Percentiles rank a stretch among this genome's conserved stretches.
Conservation (phyloP, 2,329 filamentous ascomycete species). For the Xylaria digitata region DNA sequence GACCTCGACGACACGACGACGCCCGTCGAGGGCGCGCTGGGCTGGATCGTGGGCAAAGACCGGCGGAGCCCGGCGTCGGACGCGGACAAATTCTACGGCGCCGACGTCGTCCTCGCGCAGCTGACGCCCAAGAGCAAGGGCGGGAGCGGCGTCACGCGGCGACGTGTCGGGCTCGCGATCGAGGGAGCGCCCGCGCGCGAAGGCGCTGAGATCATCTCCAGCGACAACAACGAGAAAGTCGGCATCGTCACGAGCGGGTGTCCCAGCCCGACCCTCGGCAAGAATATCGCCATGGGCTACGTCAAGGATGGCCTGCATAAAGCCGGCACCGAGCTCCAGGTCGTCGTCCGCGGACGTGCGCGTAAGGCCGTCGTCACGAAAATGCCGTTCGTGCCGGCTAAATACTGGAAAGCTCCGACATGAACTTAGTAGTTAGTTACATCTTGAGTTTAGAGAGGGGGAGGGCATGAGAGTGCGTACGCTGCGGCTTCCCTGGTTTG, state of each 20-base stretch:
- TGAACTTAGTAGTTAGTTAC: slow-evolving; percentile 4
- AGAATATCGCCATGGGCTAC: slow-evolving; percentile 98
- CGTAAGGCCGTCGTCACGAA: slow-evolving; percentile 81
- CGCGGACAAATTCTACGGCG: slow-evolving; percentile 82
- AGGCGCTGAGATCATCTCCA: slow-evolving; percentile 80
- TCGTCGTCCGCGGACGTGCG: slow-evolving; percentile 80
- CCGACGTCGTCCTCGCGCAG: slow-evolving; percentile 80
- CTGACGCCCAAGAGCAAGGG: slow-evolving; percentile 79
- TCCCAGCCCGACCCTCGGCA: slow-evolving; percentile 84
- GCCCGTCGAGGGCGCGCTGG: slow-evolving; percentile 66
- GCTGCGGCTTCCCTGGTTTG: background rate
- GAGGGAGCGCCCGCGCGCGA: slow-evolving; percentile 91
- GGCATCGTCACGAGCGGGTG: slow-evolving; percentile 90
- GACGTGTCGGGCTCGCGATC: slow-evolving; percentile 83
- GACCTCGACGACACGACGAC: slow-evolving; percentile 85
- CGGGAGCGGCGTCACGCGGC: slow-evolving; percentile 73
- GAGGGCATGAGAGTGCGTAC: background rate
- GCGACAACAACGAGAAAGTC: slow-evolving; percentile 65
- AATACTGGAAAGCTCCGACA: slow-evolving; percentile 71
- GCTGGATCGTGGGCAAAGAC: slow-evolving; percentile 87
- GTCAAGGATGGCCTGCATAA: slow-evolving; percentile 85
- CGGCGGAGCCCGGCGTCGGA: slow-evolving; percentile 63
- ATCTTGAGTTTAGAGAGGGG: background rate
- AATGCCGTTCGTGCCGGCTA: slow-evolving; percentile 88
- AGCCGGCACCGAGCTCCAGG: slow-evolving; percentile 81